Percentiles rank a stretch among this genome's conserved stretches.
Evolutionary conservation across 2,329 filamentous ascomycete genomes (phyloP).

Genomic region (Dactylellina drechsleri): DNA sequence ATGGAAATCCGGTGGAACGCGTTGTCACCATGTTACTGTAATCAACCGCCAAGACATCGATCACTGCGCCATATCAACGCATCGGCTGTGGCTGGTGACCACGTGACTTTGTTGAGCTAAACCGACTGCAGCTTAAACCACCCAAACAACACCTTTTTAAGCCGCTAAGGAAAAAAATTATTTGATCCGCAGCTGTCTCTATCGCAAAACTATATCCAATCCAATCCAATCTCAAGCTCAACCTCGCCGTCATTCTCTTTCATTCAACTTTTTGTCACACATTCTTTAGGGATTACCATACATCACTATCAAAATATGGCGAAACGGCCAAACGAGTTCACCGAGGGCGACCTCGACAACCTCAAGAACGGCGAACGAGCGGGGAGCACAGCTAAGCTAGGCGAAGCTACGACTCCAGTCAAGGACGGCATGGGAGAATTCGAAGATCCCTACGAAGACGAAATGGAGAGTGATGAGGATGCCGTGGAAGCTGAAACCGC

Average conservation of each 20-base stretch:
- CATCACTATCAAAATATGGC: slow-evolving; percentile 31
- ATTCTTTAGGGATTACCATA: background rate
- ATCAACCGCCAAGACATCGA: background rate
- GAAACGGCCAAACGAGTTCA: slow-evolving; percentile 47
- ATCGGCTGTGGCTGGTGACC: too few relatives aligned
- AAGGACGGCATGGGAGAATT: slow-evolving; percentile 70
- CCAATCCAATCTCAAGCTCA: background rate
- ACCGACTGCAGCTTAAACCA: too few relatives aligned
- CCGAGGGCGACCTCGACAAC: slow-evolving; percentile 54
- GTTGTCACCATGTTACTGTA: background rate
- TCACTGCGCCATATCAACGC: too few relatives aligned
- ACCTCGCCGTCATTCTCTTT: slow-evolving; percentile 5
- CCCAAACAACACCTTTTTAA: slow-evolving; percentile 38
- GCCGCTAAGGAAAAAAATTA: slow-evolving; percentile 36
- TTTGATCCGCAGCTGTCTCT: slow-evolving; percentile 5
- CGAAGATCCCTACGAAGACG: slow-evolving; percentile 70
- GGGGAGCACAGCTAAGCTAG: slow-evolving; percentile 49
- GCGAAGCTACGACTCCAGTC: slow-evolving; percentile 63
- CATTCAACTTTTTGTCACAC: background rate
- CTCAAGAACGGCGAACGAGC: slow-evolving; percentile 54
- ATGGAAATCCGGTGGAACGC: background rate
- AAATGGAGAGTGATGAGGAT: slow-evolving; percentile 92
- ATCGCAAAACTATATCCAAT: slow-evolving; percentile 25
- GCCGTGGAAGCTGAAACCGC: slow-evolving; percentile 67
- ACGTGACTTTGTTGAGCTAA: too few relatives aligned